These are phyloP conservation scores for Lactarius sanguifluus DNA, from an alignment of 768 basidiomycete genomes.

Conservation along the genomic window DNA sequence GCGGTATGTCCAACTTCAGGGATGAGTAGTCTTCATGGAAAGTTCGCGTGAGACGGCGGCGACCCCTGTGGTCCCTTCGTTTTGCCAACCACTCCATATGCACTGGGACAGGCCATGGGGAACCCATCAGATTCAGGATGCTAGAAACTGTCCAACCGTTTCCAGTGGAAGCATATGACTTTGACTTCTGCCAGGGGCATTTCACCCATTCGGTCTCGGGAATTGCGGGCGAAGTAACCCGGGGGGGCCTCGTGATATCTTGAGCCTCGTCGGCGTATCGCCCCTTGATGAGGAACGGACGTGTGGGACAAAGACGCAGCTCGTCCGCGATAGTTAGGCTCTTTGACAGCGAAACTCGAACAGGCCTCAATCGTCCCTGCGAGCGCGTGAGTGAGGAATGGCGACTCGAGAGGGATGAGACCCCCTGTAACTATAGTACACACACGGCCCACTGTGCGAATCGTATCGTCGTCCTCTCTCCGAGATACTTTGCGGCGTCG, in stretches of 20 bases:
- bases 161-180: conserved; percentile 36
- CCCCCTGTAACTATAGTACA: neutral
- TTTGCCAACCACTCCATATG: neutral
- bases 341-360: conserved; percentile 6
- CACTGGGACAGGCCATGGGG: neutral
- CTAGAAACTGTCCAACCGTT: conserved; percentile 25
- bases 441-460: conserved; percentile 1
- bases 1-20: neutral
- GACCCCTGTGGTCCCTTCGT: neutral
- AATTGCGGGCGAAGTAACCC: conserved; percentile 38
- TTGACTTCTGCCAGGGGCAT: conserved; percentile 32
- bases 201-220: conserved; percentile 37
- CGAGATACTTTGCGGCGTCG: neutral
- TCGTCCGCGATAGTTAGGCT: conserved; percentile 35
- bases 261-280: conserved; percentile 40
- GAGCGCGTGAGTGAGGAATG: neutral
- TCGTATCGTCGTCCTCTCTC: neutral
- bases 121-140: neutral
- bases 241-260: conserved; percentile 35
- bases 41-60: neutral
- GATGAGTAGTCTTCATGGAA: no score
- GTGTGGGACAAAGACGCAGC: conserved; percentile 31
- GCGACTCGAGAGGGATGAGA: neutral
- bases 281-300: conserved; percentile 38
- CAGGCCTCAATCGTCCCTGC: neutral